These are phyloP conservation scores for Cladosporium velox DNA, from an alignment of 2,329 filamentous ascomycete genomes.

Conservation along the genomic window DNA sequence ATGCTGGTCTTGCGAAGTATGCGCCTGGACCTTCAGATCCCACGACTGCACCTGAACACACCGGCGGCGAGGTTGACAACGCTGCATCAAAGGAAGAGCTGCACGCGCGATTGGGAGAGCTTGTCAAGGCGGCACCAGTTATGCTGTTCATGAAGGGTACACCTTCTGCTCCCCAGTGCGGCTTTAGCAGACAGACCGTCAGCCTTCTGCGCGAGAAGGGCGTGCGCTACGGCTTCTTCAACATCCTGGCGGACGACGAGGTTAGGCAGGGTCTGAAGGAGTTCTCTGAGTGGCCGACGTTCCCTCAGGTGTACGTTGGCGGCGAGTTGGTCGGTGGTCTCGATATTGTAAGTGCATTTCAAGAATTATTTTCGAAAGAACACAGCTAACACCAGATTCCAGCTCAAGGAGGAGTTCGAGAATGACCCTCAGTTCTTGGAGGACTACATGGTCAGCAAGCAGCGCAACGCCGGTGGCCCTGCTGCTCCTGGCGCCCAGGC, in stretches of 20 bases:
- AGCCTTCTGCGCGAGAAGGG: slow-evolving; percentile 81
- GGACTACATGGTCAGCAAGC: slow-evolving; percentile 59
- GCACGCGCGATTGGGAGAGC: slow-evolving; percentile 73
- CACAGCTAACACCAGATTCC: slow-evolving; percentile 19
- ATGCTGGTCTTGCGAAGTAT: slow-evolving; percentile 46
- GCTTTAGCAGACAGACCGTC: slow-evolving; percentile 90
- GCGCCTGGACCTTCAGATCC: slow-evolving; percentile 47
- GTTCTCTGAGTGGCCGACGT: slow-evolving; percentile 98
- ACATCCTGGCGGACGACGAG: slow-evolving; percentile 96
- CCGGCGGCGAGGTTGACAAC: slow-evolving; percentile 40
- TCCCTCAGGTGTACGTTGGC: slow-evolving; percentile 88
- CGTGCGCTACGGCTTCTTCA: slow-evolving; percentile 98
- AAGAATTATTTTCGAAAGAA: not conserved
- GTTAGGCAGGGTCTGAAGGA: slow-evolving; percentile 95
- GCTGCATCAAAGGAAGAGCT: slow-evolving; percentile 73
- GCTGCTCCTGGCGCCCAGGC: slow-evolving; percentile 28
- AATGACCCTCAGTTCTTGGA: slow-evolving; percentile 81
- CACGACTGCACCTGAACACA: slow-evolving; percentile 50
- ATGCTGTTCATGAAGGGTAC: slow-evolving; percentile 99
- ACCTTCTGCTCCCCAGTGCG: slow-evolving; percentile 81
- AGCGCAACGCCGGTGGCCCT: slow-evolving; percentile 32
- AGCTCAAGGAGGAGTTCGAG: slow-evolving; percentile 93
- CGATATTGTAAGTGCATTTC: slow-evolving; percentile 77
- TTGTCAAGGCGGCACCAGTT: slow-evolving; percentile 93
- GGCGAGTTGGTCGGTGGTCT: slow-evolving; percentile 90